Evolutionary conservation across 2,329 filamentous ascomycete genomes (phyloP).

Genomic region (Didymella arachidicola): DNA sequence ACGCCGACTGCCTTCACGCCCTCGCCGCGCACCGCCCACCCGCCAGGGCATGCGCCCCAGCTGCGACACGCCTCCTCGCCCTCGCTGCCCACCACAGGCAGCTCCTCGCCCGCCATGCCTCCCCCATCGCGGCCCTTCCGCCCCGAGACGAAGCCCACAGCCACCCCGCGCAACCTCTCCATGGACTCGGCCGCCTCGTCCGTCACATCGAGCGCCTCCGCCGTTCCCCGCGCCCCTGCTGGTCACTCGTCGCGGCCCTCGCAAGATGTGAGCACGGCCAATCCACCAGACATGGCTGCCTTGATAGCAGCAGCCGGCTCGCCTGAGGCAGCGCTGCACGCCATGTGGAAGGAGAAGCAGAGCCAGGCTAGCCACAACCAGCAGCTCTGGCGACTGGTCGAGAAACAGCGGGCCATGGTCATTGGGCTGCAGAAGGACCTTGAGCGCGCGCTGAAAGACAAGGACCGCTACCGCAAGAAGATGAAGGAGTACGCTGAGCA

Average conservation of each 20-base stretch:
- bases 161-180: slow-evolving; percentile 75
- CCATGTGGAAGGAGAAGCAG: slow-evolving; percentile 89
- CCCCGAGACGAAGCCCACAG: slow-evolving; percentile 41
- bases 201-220: slow-evolving; percentile 51
- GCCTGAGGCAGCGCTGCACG: slow-evolving; percentile 85
- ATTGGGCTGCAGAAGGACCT: slow-evolving; percentile 93
- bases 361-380: slow-evolving; percentile 87
- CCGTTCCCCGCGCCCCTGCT: slow-evolving; percentile 61
- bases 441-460: slow-evolving; percentile 89
- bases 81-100: slow-evolving; percentile 32
- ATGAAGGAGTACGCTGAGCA: slow-evolving; percentile 75
- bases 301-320: slow-evolving; percentile 87
- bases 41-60: slow-evolving; percentile 37
- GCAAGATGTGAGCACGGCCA: slow-evolving; percentile 61
- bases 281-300: slow-evolving; percentile 76
- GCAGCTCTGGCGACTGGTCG: slow-evolving; percentile 93
- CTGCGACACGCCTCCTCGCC: slow-evolving; percentile 48
- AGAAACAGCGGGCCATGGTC: slow-evolving; percentile 95
- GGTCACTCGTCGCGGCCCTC: slow-evolving; percentile 65
- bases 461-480: slow-evolving; percentile 91
- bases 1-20: slow-evolving; percentile 24
- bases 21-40: slow-evolving; percentile 35
- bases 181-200: slow-evolving; percentile 91
- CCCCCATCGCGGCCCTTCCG: slow-evolving; percentile 46
- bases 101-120: slow-evolving; percentile 46